Conservation (phyloP, 1,284 basidiomycete species). For the Ustilago cynodontis region DNA sequence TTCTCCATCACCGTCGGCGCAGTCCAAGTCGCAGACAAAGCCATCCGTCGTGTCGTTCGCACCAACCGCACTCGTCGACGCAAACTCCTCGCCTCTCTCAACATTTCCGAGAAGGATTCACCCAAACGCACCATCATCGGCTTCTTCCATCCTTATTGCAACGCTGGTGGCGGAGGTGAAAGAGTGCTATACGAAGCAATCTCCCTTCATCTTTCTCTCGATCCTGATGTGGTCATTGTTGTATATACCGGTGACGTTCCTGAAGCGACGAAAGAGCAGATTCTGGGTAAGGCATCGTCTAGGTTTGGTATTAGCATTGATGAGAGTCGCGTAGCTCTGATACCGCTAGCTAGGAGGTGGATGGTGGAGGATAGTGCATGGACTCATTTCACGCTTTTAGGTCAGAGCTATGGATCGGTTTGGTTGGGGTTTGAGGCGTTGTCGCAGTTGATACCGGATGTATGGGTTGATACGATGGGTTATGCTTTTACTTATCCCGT, state of each 20-base stretch:
- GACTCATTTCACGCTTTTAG: constrained; percentile 88
- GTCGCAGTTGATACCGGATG: constrained; percentile 79
- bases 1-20: constrained; percentile 36
- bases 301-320: constrained; percentile 85
- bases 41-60: constrained; percentile 17
- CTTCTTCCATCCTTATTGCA: constrained; percentile 96
- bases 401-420: constrained; percentile 89
- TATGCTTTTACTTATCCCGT: constrained; percentile 92
- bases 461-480: constrained; percentile 97
- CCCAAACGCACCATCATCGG: constrained; percentile 71
- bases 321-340: constrained; percentile 78
- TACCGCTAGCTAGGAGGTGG: constrained; percentile 79
- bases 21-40: constrained; percentile 37
- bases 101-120: constrained; percentile 35
- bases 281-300: constrained; percentile 74
- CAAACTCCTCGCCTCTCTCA: constrained; percentile 27
- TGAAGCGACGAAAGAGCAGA: constrained; percentile 78
- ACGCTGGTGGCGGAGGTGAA: constrained; percentile 97
- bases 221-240: constrained; percentile 80
- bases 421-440: constrained; percentile 85
- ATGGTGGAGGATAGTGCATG: constrained; percentile 86
- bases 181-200: constrained; percentile 95
- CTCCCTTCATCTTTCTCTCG: constrained; percentile 79
- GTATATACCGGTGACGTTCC: constrained; percentile 82
- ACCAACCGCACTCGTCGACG: constrained; percentile 32